Base-by-base conservation (phyloP, 1,284 basidiomycete species). In the Sphaerobolus stellatus region DNA sequence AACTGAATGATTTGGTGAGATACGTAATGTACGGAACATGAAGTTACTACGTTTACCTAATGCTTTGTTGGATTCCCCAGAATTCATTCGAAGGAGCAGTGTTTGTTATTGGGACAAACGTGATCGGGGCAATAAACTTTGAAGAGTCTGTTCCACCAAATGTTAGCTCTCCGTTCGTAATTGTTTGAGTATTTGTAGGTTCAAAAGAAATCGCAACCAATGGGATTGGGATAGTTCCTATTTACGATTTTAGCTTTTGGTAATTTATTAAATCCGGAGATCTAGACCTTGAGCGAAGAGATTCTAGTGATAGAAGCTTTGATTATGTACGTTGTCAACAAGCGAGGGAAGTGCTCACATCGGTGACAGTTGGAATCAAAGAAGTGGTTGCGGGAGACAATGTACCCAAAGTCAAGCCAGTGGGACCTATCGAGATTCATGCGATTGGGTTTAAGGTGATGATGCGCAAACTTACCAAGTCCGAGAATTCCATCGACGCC, bases 51-150 rank as follows among this genome's bases (percentile, higher is more conserved):
- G 11, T 24, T 43, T 56, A 53, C n/a, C 41, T 68, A 57, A 87
- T 73, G 45, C 74, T 71, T 68, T 85, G 75, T 63, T 82, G 70
- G 61, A 87, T 82, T 36, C 85, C 85, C 81, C 82, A 87, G 72
- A 75, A 86, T 34, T 68, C 59, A 47, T 61, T 69, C 9, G 82
- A 72, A 27, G 83, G 84, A 7, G 56, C 65, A 1, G 76, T 78
- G 11, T 58, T 60, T 2, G 81, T 83, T 46, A 80, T 28, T 8
- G 79, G 72, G 77, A 72, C 66, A 66, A 72, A 82, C 44, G 61
- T 64, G 36, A 84, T 61, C 13, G 64, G 48, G 1, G 77, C 77
- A 16, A 72, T 76, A 68, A 74, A 77, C 63, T 78, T 81, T 62
- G 60, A 68, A 38, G 70, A 53, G 59, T 83, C 79, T 46, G 68